Base-by-base conservation (phyloP, 202 grass and related monocot species). In the Carex sylvatica region DNA sequence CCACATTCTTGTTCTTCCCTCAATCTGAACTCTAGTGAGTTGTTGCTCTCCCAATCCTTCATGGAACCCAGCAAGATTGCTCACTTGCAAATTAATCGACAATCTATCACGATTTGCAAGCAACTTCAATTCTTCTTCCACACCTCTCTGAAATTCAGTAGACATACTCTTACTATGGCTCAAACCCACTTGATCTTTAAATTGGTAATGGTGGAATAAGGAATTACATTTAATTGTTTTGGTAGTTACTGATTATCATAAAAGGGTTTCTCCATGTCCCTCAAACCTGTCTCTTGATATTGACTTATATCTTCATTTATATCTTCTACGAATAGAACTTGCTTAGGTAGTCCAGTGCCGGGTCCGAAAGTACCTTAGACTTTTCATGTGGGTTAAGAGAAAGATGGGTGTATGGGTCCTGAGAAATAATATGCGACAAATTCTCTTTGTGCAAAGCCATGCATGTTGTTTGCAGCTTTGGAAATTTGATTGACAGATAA, bases 161-260 rank as follows among this genome's bases (percentile, higher is more conserved):
- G 59, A 35, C 5, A 23, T 0, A 26, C 26, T 26, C 26, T 26
- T 26, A 26, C 26, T 26, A 26, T 26, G 1, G 26, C 26, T 26
- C 26, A 1, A 26, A 26, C 42, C 58, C 42, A 33, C 65, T 51
- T 61, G 72, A 55, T 36, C 75, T 65, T 28, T 18, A 33, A 67
- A 72, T 13, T 1, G 28, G 22, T 53, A 72, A 10, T 40, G 30
- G 82, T 62, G 83, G 65, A 61, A 22, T 54, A 4, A 81, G 90
- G 31, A 78, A 20, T 33, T 47, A 47, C 10, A 9, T 56, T 83
- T 70, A 46, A 86, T 84, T 80, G 87, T 69, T 7, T 69, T 82
- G 81, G 56, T 79, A 71, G 85, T 36, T 55, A 70, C 65, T 62
- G 62, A 26, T 70, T 69, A 70, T 80, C 58, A 44, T 80, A 80